Percentiles rank a stretch among this genome's conserved stretches.
These are phyloP conservation scores for Suhomyces choctaworum DNA, from an alignment of 1,139 yeast species.

Conservation along the genomic window DNA sequence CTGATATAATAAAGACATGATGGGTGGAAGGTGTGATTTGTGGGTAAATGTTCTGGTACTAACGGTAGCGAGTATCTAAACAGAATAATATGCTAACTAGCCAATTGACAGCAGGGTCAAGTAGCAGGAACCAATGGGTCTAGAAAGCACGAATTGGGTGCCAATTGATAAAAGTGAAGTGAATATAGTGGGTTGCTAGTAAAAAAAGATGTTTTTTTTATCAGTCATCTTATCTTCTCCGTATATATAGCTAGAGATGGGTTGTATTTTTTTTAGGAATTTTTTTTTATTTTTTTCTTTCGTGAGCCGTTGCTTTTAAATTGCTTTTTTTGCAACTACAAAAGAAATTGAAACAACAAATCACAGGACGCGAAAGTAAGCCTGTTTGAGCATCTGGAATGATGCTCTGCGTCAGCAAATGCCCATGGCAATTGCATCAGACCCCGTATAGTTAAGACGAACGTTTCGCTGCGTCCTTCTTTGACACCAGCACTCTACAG, in stretches of 20 bases:
- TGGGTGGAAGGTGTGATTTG: too few relatives aligned
- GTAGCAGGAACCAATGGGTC: background rate
- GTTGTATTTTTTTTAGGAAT: conserved; percentile 7
- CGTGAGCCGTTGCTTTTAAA: conserved; percentile 12
- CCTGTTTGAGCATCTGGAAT: background rate
- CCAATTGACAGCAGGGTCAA: conserved; percentile 1
- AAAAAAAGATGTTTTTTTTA: conserved; percentile 2
- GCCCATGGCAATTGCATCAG: background rate
- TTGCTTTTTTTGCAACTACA: conserved; percentile 13
- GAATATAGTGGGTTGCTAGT: background rate
- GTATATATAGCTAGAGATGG: conserved; percentile 12
- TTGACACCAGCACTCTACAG: too few relatives aligned
- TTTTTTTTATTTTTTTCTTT: conserved; percentile 3
- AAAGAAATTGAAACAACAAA: conserved; percentile 11
- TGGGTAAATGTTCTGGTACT: too few relatives aligned
- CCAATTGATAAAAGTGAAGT: conserved; percentile 1
- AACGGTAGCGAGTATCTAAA: too few relatives aligned
- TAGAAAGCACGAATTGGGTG: conserved; percentile 2
- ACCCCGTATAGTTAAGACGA: too few relatives aligned
- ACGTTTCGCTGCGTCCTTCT: too few relatives aligned
- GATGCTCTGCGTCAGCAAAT: background rate
- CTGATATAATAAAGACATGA: conserved; percentile 27
- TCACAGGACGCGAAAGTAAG: conserved; percentile 10
- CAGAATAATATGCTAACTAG: conserved; percentile 1
- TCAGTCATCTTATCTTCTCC: conserved; percentile 12